Base-by-base conservation (phyloP, 345 rosid genomes). In the Schrenkiella parvula region DNA sequence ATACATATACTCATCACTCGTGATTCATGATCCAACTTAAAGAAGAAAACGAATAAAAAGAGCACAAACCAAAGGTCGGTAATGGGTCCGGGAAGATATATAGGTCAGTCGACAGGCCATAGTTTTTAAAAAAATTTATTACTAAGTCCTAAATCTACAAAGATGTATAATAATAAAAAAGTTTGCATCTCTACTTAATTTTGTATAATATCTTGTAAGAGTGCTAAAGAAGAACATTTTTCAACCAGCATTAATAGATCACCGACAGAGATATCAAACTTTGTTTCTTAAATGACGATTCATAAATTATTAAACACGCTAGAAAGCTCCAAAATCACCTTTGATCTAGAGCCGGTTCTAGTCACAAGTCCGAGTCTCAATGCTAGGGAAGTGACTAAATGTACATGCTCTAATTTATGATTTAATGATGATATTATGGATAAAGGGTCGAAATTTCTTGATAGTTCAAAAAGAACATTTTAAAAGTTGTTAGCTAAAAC, bases 21-120 rank as follows among this genome's bases (percentile, higher is more conserved):
- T 64, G 46, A 72, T 39, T 64, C 42, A 29, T 51, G 55, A 42
- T 42, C 62, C 34, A 53, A 15, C 15, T 31, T 28, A 53, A 44
- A 53, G 34, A 63, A 14, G 43, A 28, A 72, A 5, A 62, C 54
- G 62, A 42, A 4, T 72, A 32, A 32, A 23, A 41, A 22, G 43
- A 62, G 28, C 64, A 63, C 46, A 42, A 62, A 22, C 52, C n/a
- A 52, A 29, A 62, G 63, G 69, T 19, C 19, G 50, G 60, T 53
- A 8, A 70, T 47, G 58, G 74, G 48, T 57, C 38, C 58, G 21
- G 41, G n/a, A 46, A 34, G 28, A 70, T 60, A 34, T 28, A 28
- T n/a, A 28, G 17, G 10, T 61, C 62, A n/a, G 26, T 62, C 34
- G 32, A 60, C 41, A 28, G 46, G 26, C 17, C 68, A 18, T 14